Evolutionary conservation across 78 protist species (phyloP).

Genomic region (Cyanophora paradoxa): DNA sequence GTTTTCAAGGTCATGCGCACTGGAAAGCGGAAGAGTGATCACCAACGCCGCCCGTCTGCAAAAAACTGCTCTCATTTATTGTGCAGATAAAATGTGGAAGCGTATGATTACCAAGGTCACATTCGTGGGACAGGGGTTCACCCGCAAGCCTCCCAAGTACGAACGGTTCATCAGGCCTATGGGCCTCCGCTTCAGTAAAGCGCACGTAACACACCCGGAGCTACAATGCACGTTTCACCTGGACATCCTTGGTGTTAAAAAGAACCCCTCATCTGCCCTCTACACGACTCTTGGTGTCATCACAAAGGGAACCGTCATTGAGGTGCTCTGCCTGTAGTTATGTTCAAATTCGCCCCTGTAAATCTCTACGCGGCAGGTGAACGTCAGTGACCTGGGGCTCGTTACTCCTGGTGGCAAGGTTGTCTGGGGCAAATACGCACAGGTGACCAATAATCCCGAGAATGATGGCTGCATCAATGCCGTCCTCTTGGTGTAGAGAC

Average conservation of each 20-base stretch:
- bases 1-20: conserved; percentile 87
- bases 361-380: conserved; percentile 60
- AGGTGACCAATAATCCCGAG: conserved; percentile 98
- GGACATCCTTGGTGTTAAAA: conserved; percentile 93
- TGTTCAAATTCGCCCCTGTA: neutral
- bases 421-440: conserved; percentile 87
- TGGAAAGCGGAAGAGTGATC: conserved; percentile 89
- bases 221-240: conserved; percentile 92
- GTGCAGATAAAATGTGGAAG: conserved; percentile 89
- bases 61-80: neutral
- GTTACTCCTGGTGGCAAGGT: conserved; percentile 98
- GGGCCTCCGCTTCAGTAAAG: conserved; percentile 85
- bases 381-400: conserved; percentile 94
- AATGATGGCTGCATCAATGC: conserved; percentile 98
- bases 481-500: conserved; percentile 94
- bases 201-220: conserved; percentile 99
- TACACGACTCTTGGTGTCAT: conserved; percentile 96
- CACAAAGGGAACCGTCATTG: conserved; percentile 98
- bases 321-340: conserved; percentile 41
- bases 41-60: neutral
- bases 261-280: conserved; percentile 88
- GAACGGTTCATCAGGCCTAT: conserved; percentile 97
- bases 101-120: conserved; percentile 96
- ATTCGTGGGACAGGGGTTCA: conserved; percentile 95
- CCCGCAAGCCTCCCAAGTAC: conserved; percentile 97